Percentiles rank a stretch among this genome's conserved stretches.
Evolutionary conservation across 305 asterid species (phyloP).

Genomic region (Fraxinus ornus): DNA sequence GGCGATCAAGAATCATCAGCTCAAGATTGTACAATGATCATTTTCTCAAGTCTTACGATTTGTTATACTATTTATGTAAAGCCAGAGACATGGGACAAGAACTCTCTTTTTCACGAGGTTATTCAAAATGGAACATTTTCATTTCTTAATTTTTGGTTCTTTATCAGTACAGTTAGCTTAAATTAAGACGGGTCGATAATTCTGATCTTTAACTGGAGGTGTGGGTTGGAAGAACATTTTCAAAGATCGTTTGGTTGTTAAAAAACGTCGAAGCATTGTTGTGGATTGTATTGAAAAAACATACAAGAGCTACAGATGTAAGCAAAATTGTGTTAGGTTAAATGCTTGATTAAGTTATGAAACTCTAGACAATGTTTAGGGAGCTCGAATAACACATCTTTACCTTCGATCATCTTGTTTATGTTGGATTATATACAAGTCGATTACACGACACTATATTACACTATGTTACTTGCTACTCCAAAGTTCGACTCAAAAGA

Average conservation of each 20-base stretch:
- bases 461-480: not conserved
- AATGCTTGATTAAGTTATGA: slow-evolving; percentile 22
- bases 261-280: not conserved
- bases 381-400: not conserved
- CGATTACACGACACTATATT: no score
- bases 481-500: not conserved
- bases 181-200: slow-evolving; percentile 24
- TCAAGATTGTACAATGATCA: slow-evolving; percentile 24
- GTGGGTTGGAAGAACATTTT: slow-evolving; percentile 5
- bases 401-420: no score
- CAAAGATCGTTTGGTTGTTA: slow-evolving; percentile 3
- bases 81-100: slow-evolving; percentile 24
- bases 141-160: slow-evolving; percentile 28
- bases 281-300: not conserved
- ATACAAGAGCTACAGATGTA: slow-evolving; percentile 1
- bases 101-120: slow-evolving; percentile 11
- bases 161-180: slow-evolving; percentile 23
- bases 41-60: slow-evolving; percentile 24
- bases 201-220: slow-evolving; percentile 6
- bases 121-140: slow-evolving; percentile 21
- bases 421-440: not conserved
- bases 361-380: slow-evolving; percentile 2
- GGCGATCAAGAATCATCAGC: slow-evolving; percentile 27
- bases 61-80: not conserved
- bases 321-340: slow-evolving; percentile 22